Evolutionary conservation across 768 basidiomycete genomes (phyloP), one percentile per base, ranked within the genome.

Genomic region (Tephrocybe sp.): DNA sequence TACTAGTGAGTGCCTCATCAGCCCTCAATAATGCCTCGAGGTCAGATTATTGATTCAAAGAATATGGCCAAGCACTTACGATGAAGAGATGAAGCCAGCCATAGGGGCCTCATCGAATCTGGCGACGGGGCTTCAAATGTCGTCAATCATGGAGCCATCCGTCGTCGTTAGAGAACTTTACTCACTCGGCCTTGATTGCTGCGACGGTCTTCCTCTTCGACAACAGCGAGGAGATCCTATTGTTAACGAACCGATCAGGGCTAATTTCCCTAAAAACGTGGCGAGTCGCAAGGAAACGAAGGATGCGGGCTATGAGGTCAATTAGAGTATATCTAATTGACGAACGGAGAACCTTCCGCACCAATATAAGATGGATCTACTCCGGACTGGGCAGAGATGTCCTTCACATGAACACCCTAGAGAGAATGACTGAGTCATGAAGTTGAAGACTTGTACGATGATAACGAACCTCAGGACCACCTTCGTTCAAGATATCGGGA

Each of bases 401-500:
- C 65, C 15, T 64, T 59, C 5, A 65, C 64, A 33, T 73, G 67
- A 16, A 69, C 56, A 5, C 69, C 69, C 63, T 67, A 37, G 8
- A 23, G 21, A 30, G 29, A 18, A 22, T 18, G 19, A 25, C 33
- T 51, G n/a, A 25, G 21, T 23, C n/a, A 18, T 33, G 57, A 59
- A 27, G 47, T 61, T 44, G 36, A n/a, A 23, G 37, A 18, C 12
- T 12, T 25, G 4, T 25, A n/a, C n/a, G n/a, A n/a, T n/a, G n/a
- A n/a, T n/a, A 3, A 27, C 49, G 18, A 11, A 54, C 52, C 25
- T 53, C 34, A 2, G 59, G 56, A 8, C 70, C 69, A 15, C 64
- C 66, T 24, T 61, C 65, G 4, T 61, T 58, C 37, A 74, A 52
- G 12, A 73, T 68, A 43, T 72, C 69, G 11, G 61, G 59, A 12